Conservation (phyloP, 805 yeast genomes). For the Yarrowia divulgata region DNA sequence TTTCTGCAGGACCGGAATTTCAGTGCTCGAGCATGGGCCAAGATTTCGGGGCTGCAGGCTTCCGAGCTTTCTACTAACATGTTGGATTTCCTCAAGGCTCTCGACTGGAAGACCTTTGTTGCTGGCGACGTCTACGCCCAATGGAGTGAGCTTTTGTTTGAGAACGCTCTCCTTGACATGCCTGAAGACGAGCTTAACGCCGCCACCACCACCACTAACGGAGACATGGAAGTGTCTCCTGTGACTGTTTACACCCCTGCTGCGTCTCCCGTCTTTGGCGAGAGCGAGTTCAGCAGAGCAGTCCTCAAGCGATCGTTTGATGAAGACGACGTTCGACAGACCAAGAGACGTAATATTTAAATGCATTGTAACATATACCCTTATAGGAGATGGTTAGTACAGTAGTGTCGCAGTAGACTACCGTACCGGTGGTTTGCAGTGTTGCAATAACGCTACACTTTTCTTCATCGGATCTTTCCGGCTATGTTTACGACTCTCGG, state of each 20-base stretch:
- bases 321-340: conserved; percentile 10
- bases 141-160: conserved; percentile 50
- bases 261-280: conserved; percentile 38
- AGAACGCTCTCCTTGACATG: conserved; percentile 36
- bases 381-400: background rate
- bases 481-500: background rate
- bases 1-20: conserved; percentile 76
- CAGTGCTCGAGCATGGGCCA: conserved; percentile 73
- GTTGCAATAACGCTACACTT: too few species aligned
- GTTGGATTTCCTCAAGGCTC: conserved; percentile 57
- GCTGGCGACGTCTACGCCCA: conserved; percentile 57
- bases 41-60: conserved; percentile 69
- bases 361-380: conserved; percentile 36
- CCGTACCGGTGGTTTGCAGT: too few species aligned
- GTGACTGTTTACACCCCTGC: conserved; percentile 39
- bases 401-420: background rate
- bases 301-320: conserved; percentile 33
- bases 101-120: conserved; percentile 66
- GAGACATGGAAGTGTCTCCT: conserved; percentile 21
- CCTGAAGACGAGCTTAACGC: conserved; percentile 19
- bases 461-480: background rate
- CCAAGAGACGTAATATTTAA: conserved; percentile 37
- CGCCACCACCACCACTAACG: conserved; percentile 11
- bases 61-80: conserved; percentile 63
- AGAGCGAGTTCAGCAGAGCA: conserved; percentile 24